Evolutionary conservation across 352 stramenopile genomes (phyloP).

Genomic region (Phytophthora pisi): DNA sequence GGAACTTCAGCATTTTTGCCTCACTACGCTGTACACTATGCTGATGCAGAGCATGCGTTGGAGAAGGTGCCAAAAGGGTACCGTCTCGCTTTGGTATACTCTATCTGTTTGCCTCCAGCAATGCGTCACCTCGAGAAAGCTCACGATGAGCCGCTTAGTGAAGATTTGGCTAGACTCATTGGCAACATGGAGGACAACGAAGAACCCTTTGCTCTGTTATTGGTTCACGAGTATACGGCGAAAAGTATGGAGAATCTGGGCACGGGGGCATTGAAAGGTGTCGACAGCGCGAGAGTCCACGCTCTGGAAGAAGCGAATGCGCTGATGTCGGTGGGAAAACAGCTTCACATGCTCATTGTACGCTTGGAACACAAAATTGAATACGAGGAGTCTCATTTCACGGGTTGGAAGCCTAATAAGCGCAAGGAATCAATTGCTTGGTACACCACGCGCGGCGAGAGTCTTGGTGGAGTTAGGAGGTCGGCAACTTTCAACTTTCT

Average conservation of each 20-base stretch:
- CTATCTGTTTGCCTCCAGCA: conserved; percentile 20
- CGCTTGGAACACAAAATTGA: conserved; percentile 16
- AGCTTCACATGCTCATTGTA: conserved; percentile 13
- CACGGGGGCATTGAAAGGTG: conserved; percentile 15
- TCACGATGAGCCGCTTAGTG: not conserved
- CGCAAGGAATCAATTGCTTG: not conserved
- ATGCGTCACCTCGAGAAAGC: conserved; percentile 13
- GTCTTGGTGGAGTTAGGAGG: not conserved
- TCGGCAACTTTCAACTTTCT: conserved; percentile 16
- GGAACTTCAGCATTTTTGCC: conserved; percentile 12
- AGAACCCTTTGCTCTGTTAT: conserved; percentile 24
- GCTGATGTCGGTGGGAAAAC: not conserved
- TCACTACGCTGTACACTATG: conserved; percentile 29
- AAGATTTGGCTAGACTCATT: conserved; percentile 24
- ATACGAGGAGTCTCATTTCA: not conserved
- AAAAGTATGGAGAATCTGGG: conserved; percentile 18
- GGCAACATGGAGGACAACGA: conserved; percentile 42
- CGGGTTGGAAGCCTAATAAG: not conserved
- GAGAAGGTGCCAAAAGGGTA: conserved; percentile 27
- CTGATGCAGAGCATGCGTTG: conserved; percentile 22
- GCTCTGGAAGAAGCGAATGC: conserved; percentile 11
- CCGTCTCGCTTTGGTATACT: conserved; percentile 23
- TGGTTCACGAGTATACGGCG: conserved; percentile 25
- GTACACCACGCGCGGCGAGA: not conserved
- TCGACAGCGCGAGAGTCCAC: conserved; percentile 16